These are phyloP conservation scores for Limnomonas spitsbergensis DNA, from an alignment of 139 green algal species.

Conservation along the genomic window DNA sequence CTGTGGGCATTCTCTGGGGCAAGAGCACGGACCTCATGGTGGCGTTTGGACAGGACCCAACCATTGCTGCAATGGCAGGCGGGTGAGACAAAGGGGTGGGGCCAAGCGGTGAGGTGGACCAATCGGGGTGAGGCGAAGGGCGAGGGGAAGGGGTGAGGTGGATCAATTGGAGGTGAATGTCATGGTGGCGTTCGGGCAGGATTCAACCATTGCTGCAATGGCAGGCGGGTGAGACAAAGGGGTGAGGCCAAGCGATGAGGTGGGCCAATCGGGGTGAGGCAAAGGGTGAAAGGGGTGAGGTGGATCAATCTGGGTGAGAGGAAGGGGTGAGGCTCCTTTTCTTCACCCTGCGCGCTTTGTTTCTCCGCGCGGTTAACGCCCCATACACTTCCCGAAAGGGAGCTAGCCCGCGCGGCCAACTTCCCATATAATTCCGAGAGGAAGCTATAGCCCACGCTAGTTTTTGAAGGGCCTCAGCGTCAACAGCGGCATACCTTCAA, in stretches of 20 bases:
- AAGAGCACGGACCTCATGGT: conserved; percentile 21
- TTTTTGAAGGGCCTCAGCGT: too few relatives aligned
- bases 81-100: conserved; percentile 14
- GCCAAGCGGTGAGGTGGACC: conserved; percentile 14
- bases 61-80: conserved; percentile 14
- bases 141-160: conserved; percentile 15
- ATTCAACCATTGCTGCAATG: conserved; percentile 8
- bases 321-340: too few relatives aligned
- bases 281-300: not conserved
- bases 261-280: not conserved
- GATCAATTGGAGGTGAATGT: conserved; percentile 22
- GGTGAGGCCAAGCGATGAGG: conserved; percentile 15
- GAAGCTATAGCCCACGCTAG: too few relatives aligned
- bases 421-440: too few relatives aligned
- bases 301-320: not conserved
- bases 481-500: not conserved
- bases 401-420: too few relatives aligned
- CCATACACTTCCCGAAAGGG: too few relatives aligned
- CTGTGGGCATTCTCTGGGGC: conserved; percentile 55
- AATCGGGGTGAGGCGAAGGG: not conserved
- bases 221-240: conserved; percentile 13
- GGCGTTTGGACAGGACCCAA: not conserved
- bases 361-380: too few relatives aligned
- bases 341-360: too few relatives aligned
- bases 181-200: conserved; percentile 20